Conservation (phyloP, 225 moss, liverwort and hornwort species). For the Ulota crispa region DNA sequence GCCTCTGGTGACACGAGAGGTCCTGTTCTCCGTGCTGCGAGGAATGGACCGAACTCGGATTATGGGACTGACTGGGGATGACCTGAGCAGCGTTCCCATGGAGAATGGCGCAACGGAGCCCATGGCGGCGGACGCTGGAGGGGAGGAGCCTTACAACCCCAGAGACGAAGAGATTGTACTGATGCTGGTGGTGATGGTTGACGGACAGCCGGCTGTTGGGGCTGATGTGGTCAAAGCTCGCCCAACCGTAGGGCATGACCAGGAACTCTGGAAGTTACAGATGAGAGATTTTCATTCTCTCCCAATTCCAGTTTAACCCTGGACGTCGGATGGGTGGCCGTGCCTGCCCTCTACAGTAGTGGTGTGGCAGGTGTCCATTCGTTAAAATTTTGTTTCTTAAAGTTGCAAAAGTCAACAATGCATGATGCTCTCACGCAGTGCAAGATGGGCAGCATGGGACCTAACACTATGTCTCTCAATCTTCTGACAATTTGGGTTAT, state of each 20-base stretch:
- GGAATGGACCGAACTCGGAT: constrained; percentile 89
- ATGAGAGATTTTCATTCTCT: constrained; percentile 46
- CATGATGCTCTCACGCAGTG: too few relatives aligned
- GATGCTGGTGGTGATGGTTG: constrained; percentile 66
- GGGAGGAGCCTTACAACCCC: constrained; percentile 74
- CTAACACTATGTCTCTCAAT: too few relatives aligned
- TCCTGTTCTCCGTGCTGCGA: constrained; percentile 54
- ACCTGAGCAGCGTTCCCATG: constrained; percentile 13
- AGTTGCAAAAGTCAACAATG: too few relatives aligned
- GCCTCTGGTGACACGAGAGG: constrained; percentile 54
- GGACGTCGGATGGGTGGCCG: too few relatives aligned
- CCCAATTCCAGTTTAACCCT: constrained; percentile 27
- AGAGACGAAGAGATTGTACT: constrained; percentile 73
- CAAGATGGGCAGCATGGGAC: too few relatives aligned
- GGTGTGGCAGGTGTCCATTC: too few relatives aligned
- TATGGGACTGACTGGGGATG: constrained; percentile 62
- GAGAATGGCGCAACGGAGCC: constrained; percentile 32
- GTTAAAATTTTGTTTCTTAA: too few relatives aligned
- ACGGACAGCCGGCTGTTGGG: constrained; percentile 81
- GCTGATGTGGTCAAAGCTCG: constrained; percentile 77
- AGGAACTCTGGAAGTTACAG: constrained; percentile 51
- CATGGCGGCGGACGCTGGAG: constrained; percentile 61
- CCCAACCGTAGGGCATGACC: constrained; percentile 28
- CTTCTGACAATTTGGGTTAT: too few relatives aligned
- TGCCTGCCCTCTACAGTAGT: too few relatives aligned